Evolutionary conservation across 2,329 filamentous ascomycete genomes (phyloP).

Genomic region (Neofusicoccum parvum): DNA sequence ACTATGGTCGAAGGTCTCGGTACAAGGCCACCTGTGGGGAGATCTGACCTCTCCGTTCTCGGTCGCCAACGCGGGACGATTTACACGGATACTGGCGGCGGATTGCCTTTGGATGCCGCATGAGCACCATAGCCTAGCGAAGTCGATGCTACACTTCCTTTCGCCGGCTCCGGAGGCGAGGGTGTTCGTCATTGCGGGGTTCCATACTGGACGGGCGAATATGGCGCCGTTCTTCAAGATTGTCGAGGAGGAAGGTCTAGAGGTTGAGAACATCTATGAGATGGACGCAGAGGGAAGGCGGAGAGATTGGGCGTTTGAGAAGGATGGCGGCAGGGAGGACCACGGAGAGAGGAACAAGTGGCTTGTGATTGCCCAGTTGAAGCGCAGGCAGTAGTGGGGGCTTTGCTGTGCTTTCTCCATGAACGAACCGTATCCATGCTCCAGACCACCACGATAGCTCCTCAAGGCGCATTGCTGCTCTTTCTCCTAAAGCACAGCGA

Average conservation of each 20-base stretch:
- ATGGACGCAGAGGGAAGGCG: slow-evolving; percentile 66
- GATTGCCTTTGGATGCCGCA: slow-evolving; percentile 77
- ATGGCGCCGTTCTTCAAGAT: slow-evolving; percentile 66
- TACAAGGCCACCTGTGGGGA: slow-evolving; percentile 69
- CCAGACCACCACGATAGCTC: background rate
- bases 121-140: slow-evolving; percentile 68
- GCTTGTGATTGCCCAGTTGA: slow-evolving; percentile 60
- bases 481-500: slow-evolving; percentile 75
- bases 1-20: slow-evolving; percentile 42
- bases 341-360: slow-evolving; percentile 67
- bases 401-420: background rate
- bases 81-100: slow-evolving; percentile 67
- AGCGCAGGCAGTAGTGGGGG: slow-evolving; percentile 23
- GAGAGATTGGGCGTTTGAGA: slow-evolving; percentile 59
- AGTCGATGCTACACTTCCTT: slow-evolving; percentile 66
- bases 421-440: background rate
- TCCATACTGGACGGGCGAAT: slow-evolving; percentile 70
- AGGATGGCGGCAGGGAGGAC: slow-evolving; percentile 64
- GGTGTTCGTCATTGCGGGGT: slow-evolving; percentile 68
- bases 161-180: slow-evolving; percentile 47
- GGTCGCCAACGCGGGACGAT: slow-evolving; percentile 42
- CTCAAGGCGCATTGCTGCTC: slow-evolving; percentile 1
- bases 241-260: slow-evolving; percentile 53
- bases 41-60: slow-evolving; percentile 50
- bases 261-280: slow-evolving; percentile 68